These are phyloP conservation scores for Sonneratia caseolaris DNA, from an alignment of 345 rosid species.

Conservation along the genomic window DNA sequence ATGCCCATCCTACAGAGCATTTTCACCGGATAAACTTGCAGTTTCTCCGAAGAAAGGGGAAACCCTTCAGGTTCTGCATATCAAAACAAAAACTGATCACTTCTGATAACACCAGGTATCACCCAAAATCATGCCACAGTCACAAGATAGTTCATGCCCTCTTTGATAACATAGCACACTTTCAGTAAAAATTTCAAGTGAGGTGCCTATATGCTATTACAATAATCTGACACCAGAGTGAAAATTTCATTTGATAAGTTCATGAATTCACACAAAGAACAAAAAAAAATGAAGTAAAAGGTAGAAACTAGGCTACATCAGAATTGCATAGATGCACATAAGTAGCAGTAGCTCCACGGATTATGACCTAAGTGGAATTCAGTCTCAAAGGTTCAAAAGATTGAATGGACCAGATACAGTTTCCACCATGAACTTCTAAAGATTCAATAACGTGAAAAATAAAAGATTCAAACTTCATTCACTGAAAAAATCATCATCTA, in stretches of 20 bases:
- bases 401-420: background rate
- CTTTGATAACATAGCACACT: background rate
- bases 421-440: background rate
- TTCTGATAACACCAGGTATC: background rate
- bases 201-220: background rate
- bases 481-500: background rate
- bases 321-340: background rate
- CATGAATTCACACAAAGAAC: no score
- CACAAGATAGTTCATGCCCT: background rate
- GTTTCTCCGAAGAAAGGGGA: conserved; percentile 43
- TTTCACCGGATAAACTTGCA: conserved; percentile 39
- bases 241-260: no score
- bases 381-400: background rate
- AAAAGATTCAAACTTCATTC: background rate
- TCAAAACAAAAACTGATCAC: conserved; percentile 4
- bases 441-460: background rate
- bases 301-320: background rate
- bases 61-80: conserved; percentile 41
- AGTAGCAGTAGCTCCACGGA: background rate
- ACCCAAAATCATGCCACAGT: background rate
- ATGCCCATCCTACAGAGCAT: conserved; percentile 67
- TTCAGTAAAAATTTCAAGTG: background rate
- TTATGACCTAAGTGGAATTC: background rate
- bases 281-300: background rate
- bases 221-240: background rate